Conservation (phyloP, 768 basidiomycete genomes). For the Tricholoma sp. region DNA sequence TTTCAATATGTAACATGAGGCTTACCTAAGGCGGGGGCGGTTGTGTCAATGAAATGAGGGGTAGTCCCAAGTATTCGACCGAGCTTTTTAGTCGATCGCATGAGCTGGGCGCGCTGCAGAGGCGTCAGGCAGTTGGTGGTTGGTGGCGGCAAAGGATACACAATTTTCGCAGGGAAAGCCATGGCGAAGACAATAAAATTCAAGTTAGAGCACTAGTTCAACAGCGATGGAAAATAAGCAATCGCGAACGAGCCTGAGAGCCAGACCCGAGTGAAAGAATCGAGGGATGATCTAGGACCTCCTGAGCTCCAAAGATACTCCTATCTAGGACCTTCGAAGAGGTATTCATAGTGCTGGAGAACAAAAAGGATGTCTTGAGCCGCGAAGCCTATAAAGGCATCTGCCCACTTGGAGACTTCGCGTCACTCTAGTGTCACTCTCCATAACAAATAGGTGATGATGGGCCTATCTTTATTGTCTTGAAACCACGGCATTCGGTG, state of each 20-base stretch:
- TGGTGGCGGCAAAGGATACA: constrained; percentile 47
- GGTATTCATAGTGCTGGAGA: constrained; percentile 7
- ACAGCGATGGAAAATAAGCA: background rate
- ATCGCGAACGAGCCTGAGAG: too few relatives aligned
- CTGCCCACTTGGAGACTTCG: too few relatives aligned
- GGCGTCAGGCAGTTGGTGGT: constrained; percentile 52
- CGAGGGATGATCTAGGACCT: constrained; percentile 4
- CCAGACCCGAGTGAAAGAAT: background rate
- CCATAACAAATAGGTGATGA: background rate
- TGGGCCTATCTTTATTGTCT: background rate
- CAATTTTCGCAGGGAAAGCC: constrained; percentile 25
- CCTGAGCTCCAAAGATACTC: too few relatives aligned
- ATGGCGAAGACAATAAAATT: constrained; percentile 8
- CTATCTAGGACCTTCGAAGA: background rate
- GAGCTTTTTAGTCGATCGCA: constrained; percentile 56
- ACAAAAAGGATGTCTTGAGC: constrained; percentile 6
- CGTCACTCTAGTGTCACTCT: background rate
- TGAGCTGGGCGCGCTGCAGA: constrained; percentile 48
- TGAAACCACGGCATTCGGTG: background rate
- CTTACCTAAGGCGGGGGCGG: constrained; percentile 15
- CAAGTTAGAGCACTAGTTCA: background rate
- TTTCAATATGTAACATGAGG: background rate
- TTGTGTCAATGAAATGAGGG: constrained; percentile 48
- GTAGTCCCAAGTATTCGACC: constrained; percentile 53
- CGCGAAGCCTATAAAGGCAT: background rate